These are phyloP conservation scores for Nowakowskiella sp. DNA, from an alignment of 192 early-diverging fungal species.

Conservation along the genomic window DNA sequence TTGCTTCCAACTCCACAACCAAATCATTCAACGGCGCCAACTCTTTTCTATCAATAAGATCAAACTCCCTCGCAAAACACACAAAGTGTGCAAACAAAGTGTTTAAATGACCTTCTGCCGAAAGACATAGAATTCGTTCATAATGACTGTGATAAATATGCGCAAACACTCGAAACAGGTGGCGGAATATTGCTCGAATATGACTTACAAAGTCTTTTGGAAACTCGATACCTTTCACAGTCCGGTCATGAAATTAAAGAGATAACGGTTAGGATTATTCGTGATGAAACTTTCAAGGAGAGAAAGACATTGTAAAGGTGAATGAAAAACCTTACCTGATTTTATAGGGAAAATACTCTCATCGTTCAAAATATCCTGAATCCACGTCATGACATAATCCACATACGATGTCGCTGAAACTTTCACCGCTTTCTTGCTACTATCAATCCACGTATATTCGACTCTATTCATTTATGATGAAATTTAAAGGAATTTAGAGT, in stretches of 20 bases:
- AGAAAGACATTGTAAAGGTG: background rate
- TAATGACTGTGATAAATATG: constrained; percentile 93
- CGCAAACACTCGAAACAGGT: constrained; percentile 81
- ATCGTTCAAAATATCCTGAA: constrained; percentile 80
- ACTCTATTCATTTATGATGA: constrained; percentile 21
- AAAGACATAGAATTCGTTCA: constrained; percentile 71
- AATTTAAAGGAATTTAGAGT: background rate
- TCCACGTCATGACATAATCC: constrained; percentile 82
- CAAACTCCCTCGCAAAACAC: constrained; percentile 87
- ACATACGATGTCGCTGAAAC: constrained; percentile 91
- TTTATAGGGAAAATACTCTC: constrained; percentile 91
- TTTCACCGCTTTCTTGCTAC: constrained; percentile 67
- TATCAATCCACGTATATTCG: constrained; percentile 93
- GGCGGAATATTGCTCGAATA: constrained; percentile 68
- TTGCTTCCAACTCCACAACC: constrained; percentile 38
- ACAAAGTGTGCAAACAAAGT: constrained; percentile 94
- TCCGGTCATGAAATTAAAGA: too few relatives aligned
- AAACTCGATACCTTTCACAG: constrained; percentile 63
- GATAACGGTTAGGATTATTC: too few relatives aligned
- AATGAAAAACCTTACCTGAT: constrained; percentile 43
- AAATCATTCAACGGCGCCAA: constrained; percentile 71
- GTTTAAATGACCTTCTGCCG: constrained; percentile 86
- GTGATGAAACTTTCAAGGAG: too few relatives aligned
- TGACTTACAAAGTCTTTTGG: constrained; percentile 66
- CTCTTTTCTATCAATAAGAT: constrained; percentile 88